These are phyloP conservation scores for Acarospora socialis DNA, from an alignment of 2,329 filamentous ascomycete genomes.

Conservation along the genomic window DNA sequence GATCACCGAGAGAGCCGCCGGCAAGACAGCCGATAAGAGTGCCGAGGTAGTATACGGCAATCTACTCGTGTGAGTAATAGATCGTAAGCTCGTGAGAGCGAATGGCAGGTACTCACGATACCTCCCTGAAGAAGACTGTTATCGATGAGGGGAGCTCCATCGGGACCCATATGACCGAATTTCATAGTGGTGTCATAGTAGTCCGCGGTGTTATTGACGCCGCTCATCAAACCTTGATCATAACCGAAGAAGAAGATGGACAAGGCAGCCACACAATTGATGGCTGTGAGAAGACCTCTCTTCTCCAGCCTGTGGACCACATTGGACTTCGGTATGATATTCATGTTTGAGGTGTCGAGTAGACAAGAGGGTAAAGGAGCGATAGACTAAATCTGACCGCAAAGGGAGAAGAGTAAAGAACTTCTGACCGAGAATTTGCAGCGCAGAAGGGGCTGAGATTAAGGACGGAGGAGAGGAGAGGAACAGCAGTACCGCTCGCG, in stretches of 20 bases:
- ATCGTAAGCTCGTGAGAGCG: neutral
- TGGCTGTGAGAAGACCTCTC: slow-evolving; percentile 30
- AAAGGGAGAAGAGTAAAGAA: too few relatives aligned
- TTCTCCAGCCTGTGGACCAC: slow-evolving; percentile 32
- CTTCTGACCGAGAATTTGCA: too few relatives aligned
- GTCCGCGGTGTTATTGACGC: slow-evolving; percentile 41
- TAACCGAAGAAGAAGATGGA: slow-evolving; percentile 45
- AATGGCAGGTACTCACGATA: slow-evolving; percentile 23
- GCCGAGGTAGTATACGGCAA: slow-evolving; percentile 33
- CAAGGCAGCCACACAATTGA: slow-evolving; percentile 40
- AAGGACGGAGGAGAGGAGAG: too few relatives aligned
- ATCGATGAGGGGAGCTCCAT: slow-evolving; percentile 29
- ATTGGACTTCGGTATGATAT: too few relatives aligned
- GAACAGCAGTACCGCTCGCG: too few relatives aligned
- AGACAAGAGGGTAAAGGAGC: too few relatives aligned
- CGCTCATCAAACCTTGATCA: slow-evolving; percentile 31
- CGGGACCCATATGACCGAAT: slow-evolving; percentile 36
- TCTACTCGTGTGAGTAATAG: too few relatives aligned
- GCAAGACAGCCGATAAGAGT: slow-evolving; percentile 40
- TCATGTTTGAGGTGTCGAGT: too few relatives aligned
- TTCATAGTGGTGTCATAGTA: slow-evolving; percentile 40
- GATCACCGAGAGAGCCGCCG: slow-evolving; percentile 43
- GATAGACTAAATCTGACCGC: too few relatives aligned
- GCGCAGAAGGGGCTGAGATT: too few relatives aligned
- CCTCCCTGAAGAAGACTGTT: slow-evolving; percentile 40